Conservation (phyloP, 768 basidiomycete genomes). For the Lyophyllum atratum region DNA sequence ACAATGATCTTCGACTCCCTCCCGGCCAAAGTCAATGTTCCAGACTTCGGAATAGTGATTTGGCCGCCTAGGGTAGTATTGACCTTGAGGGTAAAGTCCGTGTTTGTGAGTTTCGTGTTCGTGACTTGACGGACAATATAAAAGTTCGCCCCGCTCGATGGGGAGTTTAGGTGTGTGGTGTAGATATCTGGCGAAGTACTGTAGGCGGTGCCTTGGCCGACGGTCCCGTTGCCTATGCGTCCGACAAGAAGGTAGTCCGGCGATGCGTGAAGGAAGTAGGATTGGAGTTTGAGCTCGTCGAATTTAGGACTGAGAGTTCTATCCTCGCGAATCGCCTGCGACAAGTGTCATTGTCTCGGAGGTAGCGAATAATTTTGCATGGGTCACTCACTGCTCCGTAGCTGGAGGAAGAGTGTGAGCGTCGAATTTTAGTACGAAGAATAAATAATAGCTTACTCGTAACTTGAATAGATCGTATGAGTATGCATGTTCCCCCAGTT, state of each 20-base stretch:
- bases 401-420: constrained; percentile 9
- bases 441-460: constrained; percentile 29
- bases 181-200: constrained; percentile 42
- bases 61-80: constrained; percentile 49
- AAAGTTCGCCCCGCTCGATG: constrained; percentile 53
- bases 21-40: constrained; percentile 55
- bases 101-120: constrained; percentile 49
- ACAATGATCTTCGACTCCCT: constrained; percentile 66
- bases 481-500: constrained; percentile 41
- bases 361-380: not conserved
- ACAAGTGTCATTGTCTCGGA: not conserved
- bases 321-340: constrained; percentile 53
- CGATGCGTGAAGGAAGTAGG: constrained; percentile 65
- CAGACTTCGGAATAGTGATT: constrained; percentile 37
- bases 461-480: constrained; percentile 38
- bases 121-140: constrained; percentile 57
- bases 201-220: constrained; percentile 36
- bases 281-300: constrained; percentile 65
- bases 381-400: constrained; percentile 28
- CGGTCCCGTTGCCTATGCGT: constrained; percentile 54
- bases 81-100: constrained; percentile 40
- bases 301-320: constrained; percentile 58
- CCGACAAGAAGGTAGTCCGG: constrained; percentile 67
- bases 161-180: constrained; percentile 56
- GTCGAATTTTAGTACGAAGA: not conserved